Evolutionary conservation across 2,329 filamentous ascomycete genomes (phyloP), one percentile per base, ranked within the genome.

Genomic region (Meredithiella fracta): DNA sequence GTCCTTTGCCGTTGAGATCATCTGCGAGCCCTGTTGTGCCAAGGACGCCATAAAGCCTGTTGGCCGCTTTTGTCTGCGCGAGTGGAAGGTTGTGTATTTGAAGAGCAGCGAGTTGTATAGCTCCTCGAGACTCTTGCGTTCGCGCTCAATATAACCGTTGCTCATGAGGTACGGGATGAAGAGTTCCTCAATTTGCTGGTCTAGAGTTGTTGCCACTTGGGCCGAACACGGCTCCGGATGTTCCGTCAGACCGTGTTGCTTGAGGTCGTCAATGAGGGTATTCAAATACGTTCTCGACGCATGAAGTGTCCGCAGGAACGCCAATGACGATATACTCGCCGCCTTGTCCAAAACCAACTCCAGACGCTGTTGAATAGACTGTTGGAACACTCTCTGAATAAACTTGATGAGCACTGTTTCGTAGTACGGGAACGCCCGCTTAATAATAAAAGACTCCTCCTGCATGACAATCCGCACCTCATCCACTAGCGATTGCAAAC

Each of bases 311-410:
- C 92, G 81, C 29, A 98, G 70, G 65, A 96, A 98, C 1, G 92
- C 90, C 29, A 98, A 72, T 0, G 89, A 90, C 0, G 94, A 98
- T 15, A 97, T 82, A 3, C 85, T 86, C 61, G 87, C 85, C 15
- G 92, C 92, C 70, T 97, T 97, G 63, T 95, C 90, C 51, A 98
- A 73, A 2, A 98, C 90, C 80, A 94, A 86, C 66, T 98, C 92
- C 8, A 98, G 75, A 14, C 91, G 80, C 67, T 97, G 91, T 68
- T 98, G 94, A 60, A 98, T 90, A 1, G 91, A 97, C 68, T 98
- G 92, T 66, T 98, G 92, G 65, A 98, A 98, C 9, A 98, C 85
- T 61, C 92, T 79, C 68, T 98, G 92, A 53, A 98, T 77, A 63
- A 98, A 98, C 63, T 91, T 91, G 61, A 83, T 83, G 53, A 98